Conservation (phyloP, 352 stramenopile genomes). For the Globisporangium orthogonon region DNA sequence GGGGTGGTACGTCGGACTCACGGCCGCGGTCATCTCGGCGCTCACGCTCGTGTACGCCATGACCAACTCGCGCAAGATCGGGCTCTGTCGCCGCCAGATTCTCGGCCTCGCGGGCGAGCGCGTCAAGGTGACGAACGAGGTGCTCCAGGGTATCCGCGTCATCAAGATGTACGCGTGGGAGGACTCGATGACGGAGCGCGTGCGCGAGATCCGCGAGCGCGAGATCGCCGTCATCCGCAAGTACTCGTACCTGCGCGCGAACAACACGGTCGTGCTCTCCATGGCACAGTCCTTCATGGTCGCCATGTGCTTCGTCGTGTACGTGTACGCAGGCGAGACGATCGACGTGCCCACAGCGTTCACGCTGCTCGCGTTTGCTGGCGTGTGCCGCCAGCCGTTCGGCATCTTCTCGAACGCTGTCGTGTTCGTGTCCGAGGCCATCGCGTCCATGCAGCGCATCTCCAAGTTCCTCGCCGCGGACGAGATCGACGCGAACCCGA, state of each 20-base stretch:
- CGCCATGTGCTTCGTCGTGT: constrained; percentile 19
- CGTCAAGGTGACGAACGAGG: constrained; percentile 93
- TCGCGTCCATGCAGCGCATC: constrained; percentile 26
- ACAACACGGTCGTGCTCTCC: constrained; percentile 18
- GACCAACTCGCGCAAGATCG: constrained; percentile 13
- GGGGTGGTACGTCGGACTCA: constrained; percentile 17
- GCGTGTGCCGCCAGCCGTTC: constrained; percentile 27
- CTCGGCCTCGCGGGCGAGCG: constrained; percentile 48
- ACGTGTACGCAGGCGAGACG: constrained; percentile 17
- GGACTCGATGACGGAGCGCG: constrained; percentile 23
- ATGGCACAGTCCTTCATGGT: constrained; percentile 17
- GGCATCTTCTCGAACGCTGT: constrained; percentile 28
- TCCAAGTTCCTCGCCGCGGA: constrained; percentile 21
- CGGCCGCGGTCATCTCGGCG: constrained; percentile 10
- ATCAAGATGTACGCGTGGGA: constrained; percentile 91
- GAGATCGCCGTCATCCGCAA: constrained; percentile 33
- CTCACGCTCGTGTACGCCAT: constrained; percentile 1
- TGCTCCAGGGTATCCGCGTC: constrained; percentile 86
- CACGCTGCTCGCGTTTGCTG: constrained; percentile 26
- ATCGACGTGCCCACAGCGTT: constrained; percentile 20
- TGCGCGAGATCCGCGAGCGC: constrained; percentile 30
- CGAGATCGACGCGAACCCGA: constrained; percentile 18
- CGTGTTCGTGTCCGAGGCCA: constrained; percentile 20
- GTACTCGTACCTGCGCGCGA: constrained; percentile 28
- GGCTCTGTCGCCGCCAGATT: constrained; percentile 15